phyloP scores from a whole-genome alignment of 208 protist species.

The Strigomonas culicis region DNA sequence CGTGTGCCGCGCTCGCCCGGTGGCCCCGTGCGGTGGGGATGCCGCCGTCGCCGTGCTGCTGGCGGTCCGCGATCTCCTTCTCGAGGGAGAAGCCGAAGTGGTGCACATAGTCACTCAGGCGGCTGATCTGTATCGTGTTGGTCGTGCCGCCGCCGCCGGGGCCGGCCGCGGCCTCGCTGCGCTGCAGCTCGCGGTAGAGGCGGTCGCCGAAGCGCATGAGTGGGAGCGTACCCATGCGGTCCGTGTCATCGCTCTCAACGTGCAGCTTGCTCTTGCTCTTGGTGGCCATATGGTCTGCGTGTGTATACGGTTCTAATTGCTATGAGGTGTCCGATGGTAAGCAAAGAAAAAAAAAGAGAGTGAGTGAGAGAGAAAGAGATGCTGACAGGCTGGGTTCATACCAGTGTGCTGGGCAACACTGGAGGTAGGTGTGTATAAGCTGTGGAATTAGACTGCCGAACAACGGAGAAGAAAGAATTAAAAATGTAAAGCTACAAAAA shows the following conservation, averaged over 20 bases:
- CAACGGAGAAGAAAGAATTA: slow-evolving; percentile 9
- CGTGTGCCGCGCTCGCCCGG: background rate
- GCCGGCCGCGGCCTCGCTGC: slow-evolving; percentile 13
- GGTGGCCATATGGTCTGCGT: background rate
- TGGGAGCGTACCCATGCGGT: background rate
- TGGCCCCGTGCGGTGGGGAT: background rate
- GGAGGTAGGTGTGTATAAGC: slow-evolving; percentile 2
- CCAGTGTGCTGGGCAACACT: background rate
- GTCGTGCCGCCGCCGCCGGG: slow-evolving; percentile 6
- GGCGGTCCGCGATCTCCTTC: slow-evolving; percentile 19
- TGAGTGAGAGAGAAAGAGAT: background rate
- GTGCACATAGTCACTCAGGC: slow-evolving; percentile 77
- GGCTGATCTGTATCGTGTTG: slow-evolving; percentile 34
- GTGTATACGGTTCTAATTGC: background rate
- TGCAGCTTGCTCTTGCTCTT: slow-evolving; percentile 8
- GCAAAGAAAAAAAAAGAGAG: slow-evolving; percentile 15
- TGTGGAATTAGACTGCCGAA: background rate
- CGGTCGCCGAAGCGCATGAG: slow-evolving; percentile 44
- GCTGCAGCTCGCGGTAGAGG: slow-evolving; percentile 34
- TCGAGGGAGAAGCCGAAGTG: slow-evolving; percentile 85
- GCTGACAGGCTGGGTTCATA: background rate
- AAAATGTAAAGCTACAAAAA: slow-evolving; percentile 1
- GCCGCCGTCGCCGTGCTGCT: background rate
- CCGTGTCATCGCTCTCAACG: background rate
- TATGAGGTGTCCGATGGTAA: background rate